phyloP scores from a whole-genome alignment of 805 yeast genomes.

The Candida lessepsii region DNA sequence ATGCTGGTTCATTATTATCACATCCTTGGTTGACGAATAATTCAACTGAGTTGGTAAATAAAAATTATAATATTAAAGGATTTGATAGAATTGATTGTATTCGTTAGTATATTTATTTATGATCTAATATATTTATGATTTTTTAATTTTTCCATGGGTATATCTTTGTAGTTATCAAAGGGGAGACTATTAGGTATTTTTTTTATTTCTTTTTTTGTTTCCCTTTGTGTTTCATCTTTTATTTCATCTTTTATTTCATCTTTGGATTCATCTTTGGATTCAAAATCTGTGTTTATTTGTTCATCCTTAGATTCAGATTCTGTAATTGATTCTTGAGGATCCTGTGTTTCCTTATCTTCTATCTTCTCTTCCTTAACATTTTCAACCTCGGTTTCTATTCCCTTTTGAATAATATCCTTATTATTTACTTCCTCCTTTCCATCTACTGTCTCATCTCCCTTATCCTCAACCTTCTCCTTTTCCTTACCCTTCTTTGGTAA shows the following conservation, averaged over 20 bases:
- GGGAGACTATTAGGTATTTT: conserved; percentile 4
- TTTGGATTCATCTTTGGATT: no score
- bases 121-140: conserved; percentile 8
- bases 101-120: not conserved
- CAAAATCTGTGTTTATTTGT: no score
- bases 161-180: conserved; percentile 10
- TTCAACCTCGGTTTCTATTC: not conserved
- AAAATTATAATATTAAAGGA: conserved; percentile 4
- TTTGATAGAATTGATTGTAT: conserved; percentile 5
- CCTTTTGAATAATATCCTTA: no score
- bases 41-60: conserved; percentile 1
- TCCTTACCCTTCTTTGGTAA: not conserved
- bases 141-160: conserved; percentile 10
- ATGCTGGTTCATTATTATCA: conserved; percentile 51
- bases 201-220: conserved; percentile 4
- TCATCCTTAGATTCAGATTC: no score
- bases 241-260: conserved; percentile 20
- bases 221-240: conserved; percentile 5
- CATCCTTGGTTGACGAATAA: conserved; percentile 45
- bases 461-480: not conserved
- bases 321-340: not conserved
- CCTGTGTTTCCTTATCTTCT: not conserved
- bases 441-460: not conserved
- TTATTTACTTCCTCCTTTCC: no score
- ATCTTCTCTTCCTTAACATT: not conserved